Evolutionary conservation across 164 flowering plant genomes (phyloP).

Genomic region (Euptelea pleiosperma): DNA sequence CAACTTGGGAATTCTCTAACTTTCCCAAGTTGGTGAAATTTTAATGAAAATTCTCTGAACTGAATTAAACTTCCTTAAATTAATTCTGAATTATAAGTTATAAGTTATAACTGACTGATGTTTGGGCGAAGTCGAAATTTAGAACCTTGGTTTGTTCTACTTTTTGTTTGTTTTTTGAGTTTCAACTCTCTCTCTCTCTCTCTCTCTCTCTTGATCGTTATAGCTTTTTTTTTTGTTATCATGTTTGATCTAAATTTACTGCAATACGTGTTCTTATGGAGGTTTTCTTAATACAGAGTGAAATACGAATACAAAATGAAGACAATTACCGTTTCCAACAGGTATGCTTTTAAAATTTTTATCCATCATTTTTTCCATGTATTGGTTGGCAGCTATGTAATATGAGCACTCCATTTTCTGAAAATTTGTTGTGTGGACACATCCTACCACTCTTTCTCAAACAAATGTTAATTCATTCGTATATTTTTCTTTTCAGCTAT

Average conservation of each 20-base stretch:
- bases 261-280: constrained; percentile 16
- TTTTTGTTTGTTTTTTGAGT: no score
- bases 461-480: not conserved
- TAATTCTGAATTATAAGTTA: no score
- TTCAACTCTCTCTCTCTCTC: no score
- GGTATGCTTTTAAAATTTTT: constrained; percentile 36
- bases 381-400: not conserved
- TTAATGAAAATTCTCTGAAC: no score
- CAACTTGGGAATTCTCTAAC: no score
- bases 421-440: not conserved
- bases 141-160: no score
- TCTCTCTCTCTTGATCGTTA: no score
- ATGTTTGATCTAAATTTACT: not conserved
- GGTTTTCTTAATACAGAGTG: constrained; percentile 54
- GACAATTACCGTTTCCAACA: constrained; percentile 87
- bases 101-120: no score
- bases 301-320: constrained; percentile 73
- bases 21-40: no score
- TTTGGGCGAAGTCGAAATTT: no score
- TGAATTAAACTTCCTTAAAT: no score
- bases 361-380: not conserved
- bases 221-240: no score
- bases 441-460: not conserved
- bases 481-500: not conserved
- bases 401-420: not conserved